Evolutionary conservation across 345 rosid species (phyloP), one percentile per base, ranked within the genome.

Genomic region (Lepidium africanum): DNA sequence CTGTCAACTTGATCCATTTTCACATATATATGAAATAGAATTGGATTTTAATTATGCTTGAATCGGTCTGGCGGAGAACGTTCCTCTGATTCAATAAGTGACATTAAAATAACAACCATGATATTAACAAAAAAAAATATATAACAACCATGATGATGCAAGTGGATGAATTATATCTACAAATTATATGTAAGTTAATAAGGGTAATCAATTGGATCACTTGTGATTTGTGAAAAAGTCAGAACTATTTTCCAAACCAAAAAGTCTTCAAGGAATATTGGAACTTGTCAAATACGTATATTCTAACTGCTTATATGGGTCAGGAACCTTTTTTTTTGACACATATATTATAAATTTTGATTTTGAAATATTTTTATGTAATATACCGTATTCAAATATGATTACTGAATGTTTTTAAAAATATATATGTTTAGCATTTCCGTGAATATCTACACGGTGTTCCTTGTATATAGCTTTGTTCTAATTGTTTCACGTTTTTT

Each of bases 151-250:
- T 9, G 39, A 16, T 63, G 58, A 40, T 48, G 59, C 76, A 64
- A 56, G 65, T 72, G 70, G 71, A 32, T 38, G 59, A 55, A 55
- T 56, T 63, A 62, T 71, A 5, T 27, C 53, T 7, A 49, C 6
- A 48, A 55, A 55, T 55, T 63, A 62, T 71, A 5, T 27, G 11
- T 11, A 32, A 8, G 48, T 50, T 23, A 42, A 8, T 17, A 48
- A 54, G 55, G 23, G 9, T 36, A 25, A 71, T 54, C 64, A 63
- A 38, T 4, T 46, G 50, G 36, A 12, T 36, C 4, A 61, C 55
- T 38, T 30, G 7, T 30, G 7, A 30, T 30, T 30, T 30, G 7
- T 30, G 33, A 21, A 72, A n/a, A 64, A 48, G 60, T 57, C 66
- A 49, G 11, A 57, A 48, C 54, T 72, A 48, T 50, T 39, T 48